These are phyloP conservation scores for Dillenia turbinata DNA, from an alignment of 164 flowering plant genomes.

Conservation along the genomic window DNA sequence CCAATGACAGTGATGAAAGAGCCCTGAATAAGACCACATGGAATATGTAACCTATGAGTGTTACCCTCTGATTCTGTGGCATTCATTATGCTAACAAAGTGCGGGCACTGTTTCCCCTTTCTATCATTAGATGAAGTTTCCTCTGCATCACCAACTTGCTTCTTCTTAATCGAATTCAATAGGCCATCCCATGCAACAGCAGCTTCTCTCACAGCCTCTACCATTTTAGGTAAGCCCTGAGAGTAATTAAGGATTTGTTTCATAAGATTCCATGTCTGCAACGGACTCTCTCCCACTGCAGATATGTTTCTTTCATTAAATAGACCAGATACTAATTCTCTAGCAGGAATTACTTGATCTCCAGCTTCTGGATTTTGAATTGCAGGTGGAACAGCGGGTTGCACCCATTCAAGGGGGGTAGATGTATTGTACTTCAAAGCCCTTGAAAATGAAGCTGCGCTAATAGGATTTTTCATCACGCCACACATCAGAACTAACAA, in stretches of 20 bases:
- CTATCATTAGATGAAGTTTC: slow-evolving; percentile 26
- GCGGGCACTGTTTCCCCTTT: slow-evolving; percentile 75
- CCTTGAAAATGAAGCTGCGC: slow-evolving; percentile 34
- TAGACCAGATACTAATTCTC: slow-evolving; percentile 40
- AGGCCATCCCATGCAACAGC: slow-evolving; percentile 78
- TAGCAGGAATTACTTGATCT: slow-evolving; percentile 49
- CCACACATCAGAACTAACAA: slow-evolving; percentile 65
- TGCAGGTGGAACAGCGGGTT: slow-evolving; percentile 23
- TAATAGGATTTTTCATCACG: slow-evolving; percentile 43
- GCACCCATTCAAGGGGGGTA: slow-evolving; percentile 71
- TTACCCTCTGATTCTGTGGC: slow-evolving; percentile 43
- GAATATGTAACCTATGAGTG: slow-evolving; percentile 52
- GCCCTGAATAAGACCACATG: slow-evolving; percentile 95
- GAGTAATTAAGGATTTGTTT: slow-evolving; percentile 46
- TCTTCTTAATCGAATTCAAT: slow-evolving; percentile 52
- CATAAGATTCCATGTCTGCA: slow-evolving; percentile 75
- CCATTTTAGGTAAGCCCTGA: slow-evolving; percentile 66
- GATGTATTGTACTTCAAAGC: slow-evolving; percentile 35
- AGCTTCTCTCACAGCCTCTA: slow-evolving; percentile 87
- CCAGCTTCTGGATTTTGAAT: slow-evolving; percentile 41
- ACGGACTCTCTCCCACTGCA: slow-evolving; percentile 42
- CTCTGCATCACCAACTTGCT: slow-evolving; percentile 32
- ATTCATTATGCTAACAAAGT: slow-evolving; percentile 61
- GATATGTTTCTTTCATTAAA: slow-evolving; percentile 58
- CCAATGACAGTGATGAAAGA: slow-evolving; percentile 92